Evolutionary conservation across 768 basidiomycete species (phyloP), one percentile per base, ranked within the genome.

Genomic region (Russula abietina): DNA sequence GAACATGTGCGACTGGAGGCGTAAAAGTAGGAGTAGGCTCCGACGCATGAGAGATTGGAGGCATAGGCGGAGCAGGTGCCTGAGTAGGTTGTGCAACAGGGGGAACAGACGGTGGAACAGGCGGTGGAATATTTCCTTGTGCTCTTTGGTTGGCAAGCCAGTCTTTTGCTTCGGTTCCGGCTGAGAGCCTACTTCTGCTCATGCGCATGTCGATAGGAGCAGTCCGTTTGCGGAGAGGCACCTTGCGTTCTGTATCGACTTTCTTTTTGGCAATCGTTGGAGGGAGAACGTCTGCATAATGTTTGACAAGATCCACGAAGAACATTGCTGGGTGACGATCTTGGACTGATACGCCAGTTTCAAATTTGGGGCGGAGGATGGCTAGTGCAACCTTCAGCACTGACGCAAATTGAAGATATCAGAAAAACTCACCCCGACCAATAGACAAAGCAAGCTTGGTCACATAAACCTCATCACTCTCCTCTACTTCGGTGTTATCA

Each of bases 191-290:
- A 67, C 84, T 83, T 65, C 93, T 81, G 67, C 87, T 92, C 73
- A 92, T 80, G 52, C 93, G 87, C 85, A 94, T 88, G 72, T 97
- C 94, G 51, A 95, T 76, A 0, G 87, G 87, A 0, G 89, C 88
- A 3, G 94, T 96, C 58, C 91, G 89, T 70, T 94, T 95, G 46
- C 93, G 81, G 26, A 86, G 71, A 14, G 91, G 94, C 50, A 90
- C 79, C 64, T 86, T 90, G 51, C 94, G 86, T 67, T 91, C 93
- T 0, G 91, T 87, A 69, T 95, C 93, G 26, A 86, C 85, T 69
- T 88, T 91, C 78, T 95, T 96, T 70, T 83, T 87, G 52, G 83
- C 80, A 59, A 98, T 86, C 1, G 91, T 86, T 0, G 89, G 85
- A 0, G 93, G 93, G 46, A 98, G 76, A 46, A 96, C 79, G 2